Base-by-base conservation (phyloP, 441 rosid genomes). In the Aleurites moluccanus region DNA sequence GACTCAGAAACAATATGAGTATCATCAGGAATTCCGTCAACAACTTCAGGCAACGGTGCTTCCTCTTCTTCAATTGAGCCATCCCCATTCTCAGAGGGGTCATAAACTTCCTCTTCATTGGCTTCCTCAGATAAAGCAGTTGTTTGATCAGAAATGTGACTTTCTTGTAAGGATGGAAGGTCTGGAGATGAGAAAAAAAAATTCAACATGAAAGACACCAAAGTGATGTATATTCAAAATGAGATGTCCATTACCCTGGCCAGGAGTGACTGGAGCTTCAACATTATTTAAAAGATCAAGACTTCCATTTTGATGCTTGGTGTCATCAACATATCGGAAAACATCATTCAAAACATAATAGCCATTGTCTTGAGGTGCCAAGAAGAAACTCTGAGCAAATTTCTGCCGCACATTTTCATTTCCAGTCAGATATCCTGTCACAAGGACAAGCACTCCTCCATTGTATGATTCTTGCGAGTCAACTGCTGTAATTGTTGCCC, bases 361-460 rank as follows among this genome's bases (percentile, higher is more conserved):
- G 42, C 99, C 98, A 7, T 79, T 90, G 76, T 91, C 97, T 86
- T 95, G 99, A 65, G 98, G 99, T 30, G 99, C 99, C 85, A 95
- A 83, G 81, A 95, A 95, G 82, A 95, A 95, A 64, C 82, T 90
- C 79, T 95, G 99, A 66, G 89, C 84, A 80, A 95, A 95, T 67
- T 92, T 90, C 80, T 78, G 84, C 69, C 77, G 83, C 67, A 76
- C 28, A 23, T 78, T 74, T 57, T 88, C 89, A 47, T 74, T 85
- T 64, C 86, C 88, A 76, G 82, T 87, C 85, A 93, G 84, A 84
- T 79, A 86, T 35, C 99, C 99, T 72, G 89, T 90, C 79, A 95
- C 98, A 13, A 88, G 91, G 78, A 93, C 92, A 61, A 90, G 81
- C 10, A 93, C 91, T 63, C 98, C 97, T 3, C 91, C 89, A 21